Evolutionary conservation across 805 yeast species (phyloP).

Genomic region (Spathaspora boniae): DNA sequence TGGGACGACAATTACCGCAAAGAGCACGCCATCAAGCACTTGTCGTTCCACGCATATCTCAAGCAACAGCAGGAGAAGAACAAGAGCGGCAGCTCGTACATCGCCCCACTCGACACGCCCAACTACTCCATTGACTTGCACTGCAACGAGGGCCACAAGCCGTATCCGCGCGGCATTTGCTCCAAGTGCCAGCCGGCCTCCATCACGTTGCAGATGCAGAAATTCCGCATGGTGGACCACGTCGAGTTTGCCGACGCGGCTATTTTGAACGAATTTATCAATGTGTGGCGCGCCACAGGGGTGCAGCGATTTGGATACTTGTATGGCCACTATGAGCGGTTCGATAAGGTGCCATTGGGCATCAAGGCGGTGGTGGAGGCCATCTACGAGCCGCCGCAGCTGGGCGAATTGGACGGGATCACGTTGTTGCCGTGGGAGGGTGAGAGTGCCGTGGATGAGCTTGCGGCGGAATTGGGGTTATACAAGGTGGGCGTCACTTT

Average conservation of each 20-base stretch:
- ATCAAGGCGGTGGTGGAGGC: constrained; percentile 92
- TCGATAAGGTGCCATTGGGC: constrained; percentile 86
- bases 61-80: constrained; percentile 70
- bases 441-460: constrained; percentile 47
- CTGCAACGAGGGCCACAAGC: constrained; percentile 80
- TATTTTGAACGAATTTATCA: constrained; percentile 78
- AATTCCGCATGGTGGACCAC: constrained; percentile 95
- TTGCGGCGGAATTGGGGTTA: constrained; percentile 61
- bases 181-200: constrained; percentile 97
- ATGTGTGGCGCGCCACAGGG: constrained; percentile 88
- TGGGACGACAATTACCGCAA: constrained; percentile 80
- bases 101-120: constrained; percentile 75
- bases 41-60: constrained; percentile 80
- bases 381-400: constrained; percentile 90
- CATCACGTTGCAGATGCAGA: constrained; percentile 85
- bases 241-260: constrained; percentile 80
- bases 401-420: constrained; percentile 81
- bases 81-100: constrained; percentile 56
- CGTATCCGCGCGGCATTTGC: constrained; percentile 94
- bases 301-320: constrained; percentile 81
- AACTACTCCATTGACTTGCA: constrained; percentile 58
- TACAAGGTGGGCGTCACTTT: constrained; percentile 77
- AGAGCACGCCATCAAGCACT: constrained; percentile 78
- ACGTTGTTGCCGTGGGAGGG: constrained; percentile 56
- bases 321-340: constrained; percentile 76